These are phyloP conservation scores for Monosporozyma aquatica DNA, from an alignment of 805 yeast species.

Conservation along the genomic window DNA sequence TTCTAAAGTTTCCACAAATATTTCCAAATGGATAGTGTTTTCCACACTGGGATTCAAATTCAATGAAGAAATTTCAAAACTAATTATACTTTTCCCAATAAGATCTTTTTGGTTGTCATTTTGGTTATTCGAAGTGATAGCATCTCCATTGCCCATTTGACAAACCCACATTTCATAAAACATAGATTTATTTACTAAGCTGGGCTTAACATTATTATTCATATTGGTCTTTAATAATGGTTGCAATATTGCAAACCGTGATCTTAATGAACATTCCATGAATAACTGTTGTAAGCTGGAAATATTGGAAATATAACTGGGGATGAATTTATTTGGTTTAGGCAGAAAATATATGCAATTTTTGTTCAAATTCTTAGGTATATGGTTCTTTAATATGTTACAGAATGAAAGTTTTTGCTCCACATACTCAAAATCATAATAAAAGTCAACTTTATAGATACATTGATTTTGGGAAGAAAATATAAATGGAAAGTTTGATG, in stretches of 20 bases:
- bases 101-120: too few relatives aligned
- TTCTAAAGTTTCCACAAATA: slow-evolving; percentile 42
- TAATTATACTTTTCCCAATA: slow-evolving; percentile 22
- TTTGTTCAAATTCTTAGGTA: too few relatives aligned
- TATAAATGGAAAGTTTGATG: slow-evolving; percentile 3
- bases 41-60: slow-evolving; percentile 28
- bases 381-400: background rate
- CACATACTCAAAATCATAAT: slow-evolving; percentile 39
- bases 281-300: slow-evolving; percentile 18
- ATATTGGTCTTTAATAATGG: slow-evolving; percentile 28
- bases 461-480: background rate
- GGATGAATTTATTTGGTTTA: slow-evolving; percentile 10
- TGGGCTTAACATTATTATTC: slow-evolving; percentile 27
- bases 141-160: background rate
- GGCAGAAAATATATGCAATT: slow-evolving; percentile 10
- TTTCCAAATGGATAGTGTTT: slow-evolving; percentile 42
- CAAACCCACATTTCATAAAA: slow-evolving; percentile 43
- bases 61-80: slow-evolving; percentile 38
- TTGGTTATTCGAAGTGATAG: too few relatives aligned
- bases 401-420: slow-evolving; percentile 10
- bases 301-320: slow-evolving; percentile 7
- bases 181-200: slow-evolving; percentile 28
- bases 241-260: slow-evolving; percentile 28
- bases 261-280: slow-evolving; percentile 11
- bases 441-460: slow-evolving; percentile 29